Conservation (phyloP, 345 rosid genomes). For the Salix arbutifolia region DNA sequence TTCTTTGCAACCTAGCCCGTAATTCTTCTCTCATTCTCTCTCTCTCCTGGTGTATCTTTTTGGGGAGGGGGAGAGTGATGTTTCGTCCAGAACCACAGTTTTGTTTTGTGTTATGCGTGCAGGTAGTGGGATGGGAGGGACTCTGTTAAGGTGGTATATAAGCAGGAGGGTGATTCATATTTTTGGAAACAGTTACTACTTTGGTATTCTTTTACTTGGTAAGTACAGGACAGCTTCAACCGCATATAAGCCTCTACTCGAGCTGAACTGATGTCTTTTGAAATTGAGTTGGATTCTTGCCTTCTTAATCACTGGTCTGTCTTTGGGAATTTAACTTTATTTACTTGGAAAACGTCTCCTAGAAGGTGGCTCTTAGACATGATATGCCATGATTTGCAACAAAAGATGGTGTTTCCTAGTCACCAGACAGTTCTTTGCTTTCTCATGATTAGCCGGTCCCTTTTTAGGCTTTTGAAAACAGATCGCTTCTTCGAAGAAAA, state of each 20-base stretch:
- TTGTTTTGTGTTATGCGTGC: background rate
- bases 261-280: conserved; percentile 10
- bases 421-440: conserved; percentile 1
- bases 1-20: background rate
- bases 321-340: conserved; percentile 6
- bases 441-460: conserved; percentile 12
- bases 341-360: background rate
- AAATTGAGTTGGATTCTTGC: background rate
- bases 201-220: background rate
- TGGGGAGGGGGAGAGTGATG: background rate
- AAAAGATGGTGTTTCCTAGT: conserved; percentile 14
- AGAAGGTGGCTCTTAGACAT: background rate
- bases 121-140: background rate
- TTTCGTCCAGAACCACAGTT: background rate
- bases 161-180: background rate
- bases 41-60: background rate
- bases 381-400: conserved; percentile 9
- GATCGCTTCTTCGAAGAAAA: background rate
- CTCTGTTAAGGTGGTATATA: background rate
- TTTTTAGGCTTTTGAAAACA: conserved; percentile 9
- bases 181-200: background rate
- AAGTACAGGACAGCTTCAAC: background rate
- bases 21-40: background rate
- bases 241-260: background rate
- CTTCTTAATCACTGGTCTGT: background rate